Evolutionary conservation across 1,139 yeast genomes (phyloP).

Genomic region (Saccharomyces hybrid): DNA sequence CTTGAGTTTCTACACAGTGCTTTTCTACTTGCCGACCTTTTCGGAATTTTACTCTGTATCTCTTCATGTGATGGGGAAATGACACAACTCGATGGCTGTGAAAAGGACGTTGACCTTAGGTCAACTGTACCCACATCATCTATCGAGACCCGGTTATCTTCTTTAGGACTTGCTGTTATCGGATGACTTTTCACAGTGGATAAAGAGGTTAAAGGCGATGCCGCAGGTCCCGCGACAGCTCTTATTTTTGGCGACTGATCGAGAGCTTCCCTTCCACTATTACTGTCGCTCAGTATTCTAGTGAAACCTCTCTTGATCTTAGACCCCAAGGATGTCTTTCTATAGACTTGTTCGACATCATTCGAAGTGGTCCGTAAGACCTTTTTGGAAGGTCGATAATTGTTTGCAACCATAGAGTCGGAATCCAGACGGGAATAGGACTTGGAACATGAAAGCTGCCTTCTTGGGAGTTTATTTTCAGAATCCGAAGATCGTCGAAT

Average conservation of each 20-base stretch:
- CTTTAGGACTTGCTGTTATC: not conserved
- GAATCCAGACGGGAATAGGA: not conserved
- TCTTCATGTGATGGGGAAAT: not conserved
- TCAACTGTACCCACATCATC: not conserved
- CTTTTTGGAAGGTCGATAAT: not conserved
- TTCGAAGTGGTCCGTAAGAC: slow-evolving; percentile 6
- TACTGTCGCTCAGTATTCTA: slow-evolving; percentile 22
- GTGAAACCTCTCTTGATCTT: slow-evolving; percentile 25
- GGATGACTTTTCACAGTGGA: not conserved
- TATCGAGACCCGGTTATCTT: not conserved
- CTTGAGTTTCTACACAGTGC: not conserved
- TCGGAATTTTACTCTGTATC: not conserved
- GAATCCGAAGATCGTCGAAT: not conserved
- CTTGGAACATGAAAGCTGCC: slow-evolving; percentile 3
- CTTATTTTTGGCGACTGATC: slow-evolving; percentile 4
- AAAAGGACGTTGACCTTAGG: not conserved
- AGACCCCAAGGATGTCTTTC: slow-evolving; percentile 25
- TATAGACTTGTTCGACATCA: slow-evolving; percentile 4
- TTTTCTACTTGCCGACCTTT: not conserved
- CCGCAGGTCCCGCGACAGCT: not conserved
- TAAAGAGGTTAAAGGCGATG: not conserved
- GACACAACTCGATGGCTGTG: not conserved
- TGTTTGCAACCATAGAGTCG: not conserved
- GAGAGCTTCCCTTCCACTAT: slow-evolving; percentile 10
- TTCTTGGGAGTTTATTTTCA: slow-evolving; percentile 3